phyloP scores from a whole-genome alignment of 2,329 filamentous ascomycete species.

The Rosellinia necatrix region DNA sequence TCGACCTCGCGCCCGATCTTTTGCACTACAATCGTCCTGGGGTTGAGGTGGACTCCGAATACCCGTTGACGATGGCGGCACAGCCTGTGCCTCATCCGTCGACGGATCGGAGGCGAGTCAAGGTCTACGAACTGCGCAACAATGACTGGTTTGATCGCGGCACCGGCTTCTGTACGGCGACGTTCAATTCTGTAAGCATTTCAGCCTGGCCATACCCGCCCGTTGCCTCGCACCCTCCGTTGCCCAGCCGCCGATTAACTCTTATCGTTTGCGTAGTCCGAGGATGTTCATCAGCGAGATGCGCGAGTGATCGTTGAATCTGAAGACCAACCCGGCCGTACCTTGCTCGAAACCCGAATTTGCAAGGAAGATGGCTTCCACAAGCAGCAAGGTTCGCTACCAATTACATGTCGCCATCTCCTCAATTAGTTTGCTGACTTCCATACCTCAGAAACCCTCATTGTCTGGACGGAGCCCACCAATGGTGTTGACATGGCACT shows the following conservation, averaged over 20 bases:
- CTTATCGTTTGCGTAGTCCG: constrained; percentile 47
- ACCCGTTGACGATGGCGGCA: constrained; percentile 70
- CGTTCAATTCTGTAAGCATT: constrained; percentile 69
- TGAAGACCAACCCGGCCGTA: constrained; percentile 84
- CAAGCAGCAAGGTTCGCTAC: constrained; percentile 84
- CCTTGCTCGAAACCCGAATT: constrained; percentile 87
- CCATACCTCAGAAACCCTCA: constrained; percentile 76
- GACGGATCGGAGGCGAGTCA: constrained; percentile 79
- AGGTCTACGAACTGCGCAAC: constrained; percentile 97
- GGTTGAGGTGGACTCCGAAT: constrained; percentile 58
- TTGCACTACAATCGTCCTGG: constrained; percentile 55
- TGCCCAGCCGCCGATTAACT: constrained; percentile 21
- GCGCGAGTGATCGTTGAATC: constrained; percentile 89
- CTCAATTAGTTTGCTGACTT: constrained; percentile 15
- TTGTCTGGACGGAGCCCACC: constrained; percentile 90
- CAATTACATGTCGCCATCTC: constrained; percentile 6
- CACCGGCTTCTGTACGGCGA: constrained; percentile 90
- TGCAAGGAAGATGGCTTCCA: constrained; percentile 95
- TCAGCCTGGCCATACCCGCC: constrained; percentile 2
- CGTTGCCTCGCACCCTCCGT: constrained; percentile 6
- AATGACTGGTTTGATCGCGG: constrained; percentile 99
- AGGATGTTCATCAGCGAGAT: constrained; percentile 71
- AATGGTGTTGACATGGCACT: constrained; percentile 95
- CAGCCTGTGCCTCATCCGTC: constrained; percentile 71
- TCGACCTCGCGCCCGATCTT: constrained; percentile 60